Percentiles rank a stretch among this genome's conserved stretches.
Evolutionary conservation across 1,139 yeast genomes (phyloP).

Genomic region (Suhomyces wounanorum): DNA sequence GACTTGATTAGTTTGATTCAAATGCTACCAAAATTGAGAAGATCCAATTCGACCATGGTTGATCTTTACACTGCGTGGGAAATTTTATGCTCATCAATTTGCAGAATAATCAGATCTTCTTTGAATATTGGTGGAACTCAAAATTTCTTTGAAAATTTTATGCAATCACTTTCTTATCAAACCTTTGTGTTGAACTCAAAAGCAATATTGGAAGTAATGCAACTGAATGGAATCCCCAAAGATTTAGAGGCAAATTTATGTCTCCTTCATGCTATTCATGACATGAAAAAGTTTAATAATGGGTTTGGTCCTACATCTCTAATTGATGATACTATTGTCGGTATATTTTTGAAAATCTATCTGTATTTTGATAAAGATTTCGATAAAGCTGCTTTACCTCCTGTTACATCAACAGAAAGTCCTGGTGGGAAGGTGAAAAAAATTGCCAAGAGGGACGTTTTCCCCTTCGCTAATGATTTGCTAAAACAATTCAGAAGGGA

Average conservation of each 20-base stretch:
- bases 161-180: conserved; percentile 48
- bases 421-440: conserved; percentile 40
- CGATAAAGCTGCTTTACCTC: conserved; percentile 3
- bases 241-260: conserved; percentile 37
- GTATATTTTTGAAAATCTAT: conserved; percentile 58
- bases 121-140: conserved; percentile 48
- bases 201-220: conserved; percentile 31
- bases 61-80: conserved; percentile 69
- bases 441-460: conserved; percentile 47
- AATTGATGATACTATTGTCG: conserved; percentile 73
- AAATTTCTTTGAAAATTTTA: conserved; percentile 57
- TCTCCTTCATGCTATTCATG: conserved; percentile 56
- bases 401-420: conserved; percentile 21
- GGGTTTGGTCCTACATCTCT: conserved; percentile 82
- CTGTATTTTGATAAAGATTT: conserved; percentile 19
- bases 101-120: conserved; percentile 51
- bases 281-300: conserved; percentile 70
- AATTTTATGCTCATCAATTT: conserved; percentile 46
- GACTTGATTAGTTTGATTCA: conserved; percentile 62
- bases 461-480: conserved; percentile 43
- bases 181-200: conserved; percentile 48
- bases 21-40: conserved; percentile 69
- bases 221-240: conserved; percentile 32
- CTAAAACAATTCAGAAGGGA: conserved; percentile 31
- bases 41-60: conserved; percentile 75